Conservation (phyloP, 2,329 filamentous ascomycete genomes). For the Sporothrix humicola region DNA sequence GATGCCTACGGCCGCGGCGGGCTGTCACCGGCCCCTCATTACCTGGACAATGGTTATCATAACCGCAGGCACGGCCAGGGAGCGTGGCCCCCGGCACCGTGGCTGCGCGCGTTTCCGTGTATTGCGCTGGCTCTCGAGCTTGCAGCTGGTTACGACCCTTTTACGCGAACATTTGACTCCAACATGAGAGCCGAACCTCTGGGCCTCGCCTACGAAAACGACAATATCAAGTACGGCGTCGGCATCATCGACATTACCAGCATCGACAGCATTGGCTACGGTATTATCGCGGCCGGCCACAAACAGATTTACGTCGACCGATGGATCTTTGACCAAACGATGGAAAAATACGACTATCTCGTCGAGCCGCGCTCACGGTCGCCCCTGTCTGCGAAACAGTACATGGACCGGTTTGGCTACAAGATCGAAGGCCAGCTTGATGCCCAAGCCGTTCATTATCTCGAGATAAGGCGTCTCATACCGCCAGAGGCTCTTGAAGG, state of each 20-base stretch:
- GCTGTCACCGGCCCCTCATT: not conserved
- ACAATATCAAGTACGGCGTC: not conserved
- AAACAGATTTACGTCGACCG: not conserved
- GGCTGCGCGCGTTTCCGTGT: conserved; percentile 6
- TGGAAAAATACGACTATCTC: not conserved
- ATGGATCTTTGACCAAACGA: not conserved
- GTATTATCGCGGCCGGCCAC: not conserved
- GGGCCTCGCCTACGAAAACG: not conserved
- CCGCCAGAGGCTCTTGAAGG: not conserved
- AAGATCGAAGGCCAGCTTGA: not conserved
- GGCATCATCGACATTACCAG: conserved; percentile 11
- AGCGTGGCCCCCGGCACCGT: not conserved
- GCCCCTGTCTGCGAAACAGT: not conserved
- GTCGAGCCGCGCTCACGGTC: not conserved
- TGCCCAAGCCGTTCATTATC: not conserved
- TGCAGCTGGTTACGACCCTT: not conserved
- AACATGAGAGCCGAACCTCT: conserved; percentile 1
- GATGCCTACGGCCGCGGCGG: not conserved
- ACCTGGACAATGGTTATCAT: not conserved
- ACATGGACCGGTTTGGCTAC: not conserved
- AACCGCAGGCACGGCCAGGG: not conserved
- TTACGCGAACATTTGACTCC: not conserved
- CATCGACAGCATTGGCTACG: not conserved
- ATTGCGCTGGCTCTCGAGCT: not conserved
- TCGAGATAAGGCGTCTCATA: not conserved